A percentile compares a stretch with the other conserved stretches of the same genome.
Evolutionary conservation across 495 filamentous ascomycete species (phyloP).

Genomic region (Lichina pygmaea): DNA sequence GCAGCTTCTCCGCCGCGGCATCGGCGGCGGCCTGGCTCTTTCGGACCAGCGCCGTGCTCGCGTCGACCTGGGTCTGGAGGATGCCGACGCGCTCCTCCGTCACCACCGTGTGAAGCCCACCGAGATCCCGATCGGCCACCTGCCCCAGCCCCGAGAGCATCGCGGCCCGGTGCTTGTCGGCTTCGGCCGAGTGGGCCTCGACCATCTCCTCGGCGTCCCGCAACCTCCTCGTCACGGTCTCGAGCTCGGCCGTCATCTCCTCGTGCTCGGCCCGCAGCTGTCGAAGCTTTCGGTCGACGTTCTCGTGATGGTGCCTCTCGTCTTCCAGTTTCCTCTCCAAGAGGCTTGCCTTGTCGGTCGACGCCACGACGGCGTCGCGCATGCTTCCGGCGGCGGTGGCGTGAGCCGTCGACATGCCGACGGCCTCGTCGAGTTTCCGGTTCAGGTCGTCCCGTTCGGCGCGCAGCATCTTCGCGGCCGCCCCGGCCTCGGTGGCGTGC

Average conservation of each 20-base stretch:
- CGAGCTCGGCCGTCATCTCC: conserved; percentile 54
- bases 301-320: conserved; percentile 49
- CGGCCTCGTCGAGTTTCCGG: conserved; percentile 36
- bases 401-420: conserved; percentile 40
- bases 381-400: conserved; percentile 45
- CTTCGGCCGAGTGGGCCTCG: conserved; percentile 71
- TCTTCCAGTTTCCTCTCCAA: conserved; percentile 69
- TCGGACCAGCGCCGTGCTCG: conserved; percentile 52
- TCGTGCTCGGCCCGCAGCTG: conserved; percentile 72
- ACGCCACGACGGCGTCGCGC: conserved; percentile 52
- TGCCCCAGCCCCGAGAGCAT: conserved; percentile 64
- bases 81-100: conserved; percentile 50
- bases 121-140: conserved; percentile 23
- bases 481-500: conserved; percentile 43
- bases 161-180: conserved; percentile 57
- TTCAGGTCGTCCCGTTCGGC: conserved; percentile 66
- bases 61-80: conserved; percentile 52
- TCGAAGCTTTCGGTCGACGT: conserved; percentile 49
- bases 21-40: conserved; percentile 84
- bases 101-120: conserved; percentile 21
- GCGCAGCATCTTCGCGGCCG: conserved; percentile 39
- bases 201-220: conserved; percentile 74
- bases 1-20: conserved; percentile 59
- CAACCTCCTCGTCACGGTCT: conserved; percentile 40
- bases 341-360: conserved; percentile 40